Evolutionary conservation across 345 rosid genomes (phyloP), one percentile per base, ranked within the genome.

Genomic region (Hibiscus mutabilis): DNA sequence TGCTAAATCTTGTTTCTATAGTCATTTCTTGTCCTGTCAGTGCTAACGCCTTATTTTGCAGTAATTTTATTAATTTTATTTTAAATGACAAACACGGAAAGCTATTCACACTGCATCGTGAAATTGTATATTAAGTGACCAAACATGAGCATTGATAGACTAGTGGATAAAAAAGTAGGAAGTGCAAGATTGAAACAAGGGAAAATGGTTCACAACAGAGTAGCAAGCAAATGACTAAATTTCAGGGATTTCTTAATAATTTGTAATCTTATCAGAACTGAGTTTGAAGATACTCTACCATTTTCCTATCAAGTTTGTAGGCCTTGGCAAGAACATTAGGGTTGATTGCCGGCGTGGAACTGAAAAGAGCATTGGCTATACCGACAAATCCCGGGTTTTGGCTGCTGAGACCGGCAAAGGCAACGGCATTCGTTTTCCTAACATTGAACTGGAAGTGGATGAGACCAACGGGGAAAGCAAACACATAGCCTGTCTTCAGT

Each of bases 1-100:
- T 82, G 99, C 96, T 61, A 96, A 94, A 70, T 68, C 53, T 70
- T 67, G n/a, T 37, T 62, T 51, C 16, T 16, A 16, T 68, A 13
- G 5, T 18, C 9, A 2, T 53, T 53, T 53, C 57, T 53, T 53
- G 2, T 0, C 16, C 11, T 42, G 14, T 42, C 5, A 42, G 29
- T 29, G 33, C 33, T 4, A 29, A 29, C 33, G 33, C 3, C 4
- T 29, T 29, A 29, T 29, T 29, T 29, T 29, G 33, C 33, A 29
- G 33, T 31, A 31, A 31, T 31, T 31, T 31, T 31, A 31, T 31
- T 3, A 33, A 33, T 33, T 33, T 33, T 33, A 33, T 33, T 33
- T 33, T 4, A 33, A 25, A 59, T 5, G 12, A 60, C 19, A 14
- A 61, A 60, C 18, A 33, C 0, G 35, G 14, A 8, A 18, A 8